Conservation (phyloP, 1,139 yeast genomes). For the Candida mesenterica region DNA sequence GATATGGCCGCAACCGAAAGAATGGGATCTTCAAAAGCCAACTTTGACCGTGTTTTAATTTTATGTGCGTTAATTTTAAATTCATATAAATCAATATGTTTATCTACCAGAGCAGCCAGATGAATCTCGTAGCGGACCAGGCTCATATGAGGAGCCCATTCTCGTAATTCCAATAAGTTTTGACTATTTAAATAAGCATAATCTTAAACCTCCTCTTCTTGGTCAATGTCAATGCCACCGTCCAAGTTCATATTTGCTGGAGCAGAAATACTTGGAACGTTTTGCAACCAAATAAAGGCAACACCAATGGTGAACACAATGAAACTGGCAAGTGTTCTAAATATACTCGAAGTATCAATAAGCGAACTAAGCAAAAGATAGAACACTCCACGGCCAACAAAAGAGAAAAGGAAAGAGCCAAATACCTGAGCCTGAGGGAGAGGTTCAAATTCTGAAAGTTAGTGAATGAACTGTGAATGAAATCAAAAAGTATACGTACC, state of each 20-base stretch:
- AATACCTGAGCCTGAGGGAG: constrained; percentile 68
- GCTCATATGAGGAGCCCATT: too few relatives aligned
- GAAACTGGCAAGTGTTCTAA: constrained; percentile 55
- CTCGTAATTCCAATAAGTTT: too few relatives aligned
- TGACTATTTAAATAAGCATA: too few relatives aligned
- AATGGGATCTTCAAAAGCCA: too few relatives aligned
- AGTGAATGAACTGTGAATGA: constrained; percentile 9
- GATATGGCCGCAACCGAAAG: too few relatives aligned
- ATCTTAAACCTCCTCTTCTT: constrained; percentile 40
- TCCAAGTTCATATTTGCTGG: constrained; percentile 71
- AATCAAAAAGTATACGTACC: constrained; percentile 32
- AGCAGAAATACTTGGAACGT: constrained; percentile 65
- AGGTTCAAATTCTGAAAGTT: constrained; percentile 52
- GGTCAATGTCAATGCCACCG: constrained; percentile 43
- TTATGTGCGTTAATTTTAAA: too few relatives aligned
- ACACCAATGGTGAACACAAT: constrained; percentile 59
- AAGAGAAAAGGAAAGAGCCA: constrained; percentile 80
- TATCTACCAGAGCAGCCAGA: too few relatives aligned
- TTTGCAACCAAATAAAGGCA: constrained; percentile 60
- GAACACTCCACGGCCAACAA: constrained; percentile 78
- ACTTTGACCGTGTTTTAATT: too few relatives aligned
- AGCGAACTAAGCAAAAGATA: constrained; percentile 67
- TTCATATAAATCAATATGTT: too few relatives aligned
- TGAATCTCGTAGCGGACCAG: too few relatives aligned
- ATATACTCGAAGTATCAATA: constrained; percentile 56